Conservation (phyloP, 495 filamentous ascomycete genomes). For the Podospora appendiculata region DNA sequence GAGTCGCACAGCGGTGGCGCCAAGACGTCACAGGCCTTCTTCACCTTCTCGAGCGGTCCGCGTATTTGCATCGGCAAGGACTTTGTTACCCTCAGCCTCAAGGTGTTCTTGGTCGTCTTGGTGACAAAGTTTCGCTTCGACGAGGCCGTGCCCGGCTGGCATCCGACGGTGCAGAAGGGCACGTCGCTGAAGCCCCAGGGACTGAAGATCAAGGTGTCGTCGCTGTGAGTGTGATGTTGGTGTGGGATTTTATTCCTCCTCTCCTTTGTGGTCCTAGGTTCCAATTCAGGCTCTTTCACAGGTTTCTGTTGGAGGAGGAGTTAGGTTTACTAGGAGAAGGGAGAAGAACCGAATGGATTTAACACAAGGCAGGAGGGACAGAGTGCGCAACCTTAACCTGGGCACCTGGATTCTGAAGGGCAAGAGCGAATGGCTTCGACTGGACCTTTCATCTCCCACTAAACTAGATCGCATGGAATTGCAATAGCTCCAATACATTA, state of each 20-base stretch:
- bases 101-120: background rate
- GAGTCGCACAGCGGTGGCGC: background rate
- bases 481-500: too few relatives aligned
- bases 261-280: background rate
- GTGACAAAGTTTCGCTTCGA: background rate
- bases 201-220: background rate
- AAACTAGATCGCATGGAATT: too few relatives aligned
- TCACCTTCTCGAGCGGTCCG: background rate
- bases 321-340: too few relatives aligned
- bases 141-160: background rate
- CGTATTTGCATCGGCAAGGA: slow-evolving; percentile 1
- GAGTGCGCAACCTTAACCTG: too few relatives aligned
- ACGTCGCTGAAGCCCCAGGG: background rate
- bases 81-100: background rate
- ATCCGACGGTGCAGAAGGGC: background rate
- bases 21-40: background rate
- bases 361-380: too few relatives aligned
- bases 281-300: too few relatives aligned
- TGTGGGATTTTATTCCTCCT: background rate
- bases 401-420: too few relatives aligned
- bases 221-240: background rate
- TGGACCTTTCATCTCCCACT: too few relatives aligned
- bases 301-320: too few relatives aligned
- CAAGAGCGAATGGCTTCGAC: too few relatives aligned
- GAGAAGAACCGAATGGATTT: too few relatives aligned